Evolutionary conservation across 1,139 yeast species (phyloP).

Genomic region (Pichia sp.): DNA sequence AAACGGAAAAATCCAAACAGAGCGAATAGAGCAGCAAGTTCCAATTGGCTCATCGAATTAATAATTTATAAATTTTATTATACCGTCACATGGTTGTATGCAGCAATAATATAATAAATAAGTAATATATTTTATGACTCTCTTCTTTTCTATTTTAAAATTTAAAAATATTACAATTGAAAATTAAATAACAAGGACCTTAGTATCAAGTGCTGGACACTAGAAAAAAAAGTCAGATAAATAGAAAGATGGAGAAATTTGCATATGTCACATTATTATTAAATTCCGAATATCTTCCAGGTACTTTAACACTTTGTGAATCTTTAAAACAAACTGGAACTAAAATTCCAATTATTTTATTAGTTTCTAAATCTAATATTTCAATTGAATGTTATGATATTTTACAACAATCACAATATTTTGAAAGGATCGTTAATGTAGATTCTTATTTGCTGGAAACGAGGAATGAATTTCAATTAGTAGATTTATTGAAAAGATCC

Average conservation of each 20-base stretch:
- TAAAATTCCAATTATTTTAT: slow-evolving; percentile 19
- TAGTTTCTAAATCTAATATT: slow-evolving; percentile 28
- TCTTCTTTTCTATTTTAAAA: too few relatives aligned
- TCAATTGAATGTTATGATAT: slow-evolving; percentile 30
- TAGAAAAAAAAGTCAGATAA: not conserved
- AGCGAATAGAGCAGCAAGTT: too few relatives aligned
- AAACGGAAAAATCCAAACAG: too few relatives aligned
- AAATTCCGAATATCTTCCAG: slow-evolving; percentile 64
- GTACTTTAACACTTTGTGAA: slow-evolving; percentile 60
- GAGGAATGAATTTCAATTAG: slow-evolving; percentile 19
- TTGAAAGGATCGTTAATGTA: slow-evolving; percentile 32
- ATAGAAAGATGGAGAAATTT: slow-evolving; percentile 11
- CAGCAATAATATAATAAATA: too few relatives aligned
- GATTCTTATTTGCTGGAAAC: slow-evolving; percentile 19
- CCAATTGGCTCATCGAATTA: too few relatives aligned
- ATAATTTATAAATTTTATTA: too few relatives aligned
- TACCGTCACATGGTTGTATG: too few relatives aligned
- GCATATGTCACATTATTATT: slow-evolving; percentile 68
- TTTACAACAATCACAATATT: slow-evolving; percentile 20
- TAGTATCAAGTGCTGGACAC: not conserved
- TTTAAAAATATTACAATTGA: too few relatives aligned
- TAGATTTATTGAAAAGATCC: slow-evolving; percentile 51
- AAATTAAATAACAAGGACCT: too few relatives aligned
- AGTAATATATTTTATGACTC: too few relatives aligned
- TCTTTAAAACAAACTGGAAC: slow-evolving; percentile 26